phyloP scores from a whole-genome alignment of 441 rosid species.

The Omphalea diandra region DNA sequence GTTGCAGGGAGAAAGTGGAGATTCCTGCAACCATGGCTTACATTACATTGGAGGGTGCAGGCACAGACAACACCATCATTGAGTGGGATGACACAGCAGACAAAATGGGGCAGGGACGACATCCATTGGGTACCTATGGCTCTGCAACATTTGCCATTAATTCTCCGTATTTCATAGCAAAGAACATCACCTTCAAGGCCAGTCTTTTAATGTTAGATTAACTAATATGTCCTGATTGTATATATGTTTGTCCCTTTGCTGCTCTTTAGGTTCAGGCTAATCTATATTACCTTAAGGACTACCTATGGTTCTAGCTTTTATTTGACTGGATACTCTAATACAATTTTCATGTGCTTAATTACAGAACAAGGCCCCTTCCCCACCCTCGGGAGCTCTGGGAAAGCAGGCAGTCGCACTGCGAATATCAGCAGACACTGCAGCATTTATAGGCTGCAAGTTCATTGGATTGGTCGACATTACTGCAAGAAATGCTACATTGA shows the following conservation, averaged over 20 bases:
- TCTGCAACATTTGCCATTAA: constrained; percentile 56
- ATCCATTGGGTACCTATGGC: constrained; percentile 43
- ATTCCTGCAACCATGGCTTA: constrained; percentile 50
- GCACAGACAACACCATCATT: constrained; percentile 35
- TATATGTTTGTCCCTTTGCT: background rate
- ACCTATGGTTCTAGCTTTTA: background rate
- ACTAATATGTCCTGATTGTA: background rate
- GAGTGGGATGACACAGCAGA: constrained; percentile 55
- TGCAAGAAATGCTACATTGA: constrained; percentile 47
- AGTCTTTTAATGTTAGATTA: background rate
- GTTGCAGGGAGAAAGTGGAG: constrained; percentile 48
- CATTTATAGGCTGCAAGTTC: constrained; percentile 45
- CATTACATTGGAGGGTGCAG: constrained; percentile 44
- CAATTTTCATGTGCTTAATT: background rate
- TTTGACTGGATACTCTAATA: background rate
- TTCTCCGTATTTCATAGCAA: constrained; percentile 59
- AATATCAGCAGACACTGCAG: constrained; percentile 54
- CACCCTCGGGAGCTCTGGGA: constrained; percentile 45
- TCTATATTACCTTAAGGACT: background rate
- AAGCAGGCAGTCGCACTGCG: constrained; percentile 57
- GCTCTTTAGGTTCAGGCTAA: background rate
- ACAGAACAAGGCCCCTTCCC: constrained; percentile 51
- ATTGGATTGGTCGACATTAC: constrained; percentile 47
- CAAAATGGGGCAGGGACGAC: constrained; percentile 33
- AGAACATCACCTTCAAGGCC: constrained; percentile 48